Base-by-base conservation (phyloP, 2,329 filamentous ascomycete species). In the Thelonectria olida region DNA sequence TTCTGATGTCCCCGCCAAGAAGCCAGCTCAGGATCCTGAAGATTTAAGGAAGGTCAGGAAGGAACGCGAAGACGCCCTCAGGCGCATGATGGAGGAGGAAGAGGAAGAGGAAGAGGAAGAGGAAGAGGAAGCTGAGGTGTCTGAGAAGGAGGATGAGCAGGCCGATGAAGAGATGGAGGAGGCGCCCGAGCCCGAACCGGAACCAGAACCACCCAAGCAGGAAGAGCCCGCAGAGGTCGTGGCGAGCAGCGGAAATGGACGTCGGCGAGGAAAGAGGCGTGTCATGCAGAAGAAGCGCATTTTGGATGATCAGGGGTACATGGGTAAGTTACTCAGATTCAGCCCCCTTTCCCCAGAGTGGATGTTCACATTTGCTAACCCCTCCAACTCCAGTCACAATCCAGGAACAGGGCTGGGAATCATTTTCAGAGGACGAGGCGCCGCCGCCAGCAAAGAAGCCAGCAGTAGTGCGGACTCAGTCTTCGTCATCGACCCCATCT, bases 401-500 rank as follows among this genome's bases (percentile, higher is more conserved):
- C 67, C 92, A 96, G 77, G 93, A 97, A 73, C 79, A 86, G 0
- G 90, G 85, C 0, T 97, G 94, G 94, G 94, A 97, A 75, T 95
- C 91, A 0, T 97, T 96, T 79, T 97, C 93, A 0, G 94, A 97
- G 74, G 93, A 97, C 65, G 93, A 97, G 67, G 86, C 89, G 20
- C 82, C 79, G 8, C 76, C 80, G 6, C 71, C 79, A 1, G 68
- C 74, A 61, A 87, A 87, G 73, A 88, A 87, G 72, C 72, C 81
- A 7, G 90, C 88, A 62, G 65, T 77, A 53, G 67, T 78, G 61
- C 65, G 78, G 54, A 80, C 56, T 17, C 52, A 55, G 31, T 55
- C 58, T 45, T 48, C 52, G 9, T 49, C 56, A 17, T 54, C 56
- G 28, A 55, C 80, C 2, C 77, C 81, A 7, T 75, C 80, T 20